phyloP scores from a whole-genome alignment of 2,329 filamentous ascomycete genomes.

The Hypomyces rosellus region DNA sequence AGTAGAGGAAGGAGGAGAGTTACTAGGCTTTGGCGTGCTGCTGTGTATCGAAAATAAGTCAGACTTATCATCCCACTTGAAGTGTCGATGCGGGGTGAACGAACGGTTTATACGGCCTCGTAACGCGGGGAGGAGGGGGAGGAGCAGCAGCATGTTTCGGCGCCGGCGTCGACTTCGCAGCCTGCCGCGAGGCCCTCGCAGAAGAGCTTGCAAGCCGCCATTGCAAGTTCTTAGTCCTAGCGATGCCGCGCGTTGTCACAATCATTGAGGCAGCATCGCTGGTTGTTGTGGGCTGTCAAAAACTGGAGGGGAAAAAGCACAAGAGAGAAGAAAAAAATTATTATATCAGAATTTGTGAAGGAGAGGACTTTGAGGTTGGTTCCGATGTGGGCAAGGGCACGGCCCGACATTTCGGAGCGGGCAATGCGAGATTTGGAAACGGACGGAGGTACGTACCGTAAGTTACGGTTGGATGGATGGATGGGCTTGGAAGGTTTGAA shows the following conservation, averaged over 20 bases:
- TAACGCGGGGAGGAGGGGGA: constrained; percentile 18
- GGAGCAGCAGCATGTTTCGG: not conserved
- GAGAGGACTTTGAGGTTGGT: not conserved
- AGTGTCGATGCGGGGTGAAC: constrained; percentile 1
- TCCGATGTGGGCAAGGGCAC: constrained; percentile 13
- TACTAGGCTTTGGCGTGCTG: constrained; percentile 7
- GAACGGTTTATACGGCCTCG: constrained; percentile 27
- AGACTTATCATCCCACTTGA: not conserved
- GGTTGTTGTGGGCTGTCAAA: too few species aligned
- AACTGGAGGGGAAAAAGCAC: too few species aligned
- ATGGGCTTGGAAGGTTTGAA: too few species aligned
- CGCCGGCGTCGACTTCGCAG: constrained; percentile 11
- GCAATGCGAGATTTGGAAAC: too few species aligned
- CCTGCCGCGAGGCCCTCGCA: constrained; percentile 18
- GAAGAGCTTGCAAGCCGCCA: constrained; percentile 26
- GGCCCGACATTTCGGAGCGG: constrained; percentile 14
- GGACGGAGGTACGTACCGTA: too few species aligned
- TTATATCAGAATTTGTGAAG: not conserved
- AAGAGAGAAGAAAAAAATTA: too few species aligned
- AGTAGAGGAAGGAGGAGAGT: constrained; percentile 7
- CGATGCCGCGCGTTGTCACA: constrained; percentile 21
- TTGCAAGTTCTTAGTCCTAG: constrained; percentile 14
- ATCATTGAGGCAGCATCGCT: constrained; percentile 23
- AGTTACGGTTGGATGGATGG: too few species aligned
- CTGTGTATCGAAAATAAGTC: not conserved